Evolutionary conservation across 441 rosid species (phyloP).

Genomic region (Erodium chrysanthum): DNA sequence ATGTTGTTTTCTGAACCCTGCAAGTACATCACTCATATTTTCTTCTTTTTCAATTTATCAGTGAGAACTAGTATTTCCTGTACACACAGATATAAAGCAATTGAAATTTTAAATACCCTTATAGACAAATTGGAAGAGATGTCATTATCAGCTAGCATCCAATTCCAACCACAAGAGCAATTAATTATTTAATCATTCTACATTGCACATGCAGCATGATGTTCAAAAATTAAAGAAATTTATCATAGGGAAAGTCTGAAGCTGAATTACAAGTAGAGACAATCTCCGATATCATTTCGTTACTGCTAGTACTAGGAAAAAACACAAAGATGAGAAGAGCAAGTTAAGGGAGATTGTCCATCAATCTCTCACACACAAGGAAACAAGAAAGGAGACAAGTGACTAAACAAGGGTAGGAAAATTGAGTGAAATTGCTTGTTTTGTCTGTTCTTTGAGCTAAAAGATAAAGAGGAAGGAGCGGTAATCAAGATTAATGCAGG

Average conservation of each 20-base stretch:
- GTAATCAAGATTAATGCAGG: neutral
- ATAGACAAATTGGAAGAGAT: neutral
- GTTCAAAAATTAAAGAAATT: too few species aligned
- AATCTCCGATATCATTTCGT: neutral
- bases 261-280: neutral
- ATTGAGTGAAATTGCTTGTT: neutral
- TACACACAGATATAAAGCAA: neutral
- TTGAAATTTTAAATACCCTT: neutral
- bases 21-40: neutral
- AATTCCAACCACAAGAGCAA: neutral
- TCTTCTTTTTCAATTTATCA: neutral
- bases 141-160: neutral
- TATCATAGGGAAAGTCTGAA: neutral
- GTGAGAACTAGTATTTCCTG: neutral
- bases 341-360: neutral
- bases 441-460: neutral
- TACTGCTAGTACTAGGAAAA: neutral
- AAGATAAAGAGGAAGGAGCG: neutral
- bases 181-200: neutral
- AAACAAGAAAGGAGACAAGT: neutral
- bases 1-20: neutral
- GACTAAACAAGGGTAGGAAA: neutral
- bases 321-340: neutral
- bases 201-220: neutral
- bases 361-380: neutral